These are phyloP conservation scores for Paraleonurus japonicus DNA, from an alignment of 257 asterid species.

Conservation along the genomic window DNA sequence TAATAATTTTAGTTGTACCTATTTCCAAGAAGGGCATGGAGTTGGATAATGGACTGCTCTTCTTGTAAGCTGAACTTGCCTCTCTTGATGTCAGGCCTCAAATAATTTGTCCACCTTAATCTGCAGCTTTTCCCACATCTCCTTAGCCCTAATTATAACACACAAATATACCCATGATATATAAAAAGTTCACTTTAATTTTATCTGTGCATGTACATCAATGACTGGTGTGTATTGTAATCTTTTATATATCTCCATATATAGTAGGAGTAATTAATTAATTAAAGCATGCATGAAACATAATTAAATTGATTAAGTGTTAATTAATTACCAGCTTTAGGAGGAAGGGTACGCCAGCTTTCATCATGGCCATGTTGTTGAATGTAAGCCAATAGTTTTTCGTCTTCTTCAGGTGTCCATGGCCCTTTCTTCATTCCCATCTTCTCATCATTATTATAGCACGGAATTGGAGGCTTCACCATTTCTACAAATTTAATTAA, in stretches of 20 bases:
- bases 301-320: too few species aligned
- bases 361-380: conserved; percentile 39
- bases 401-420: conserved; percentile 46
- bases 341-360: conserved; percentile 41
- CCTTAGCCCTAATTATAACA: not conserved
- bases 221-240: too few species aligned
- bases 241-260: too few species aligned
- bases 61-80: conserved; percentile 20
- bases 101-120: conserved; percentile 22
- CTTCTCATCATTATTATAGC: conserved; percentile 1
- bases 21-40: conserved; percentile 22
- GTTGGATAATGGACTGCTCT: conserved; percentile 17
- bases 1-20: not conserved
- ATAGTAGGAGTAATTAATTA: too few species aligned
- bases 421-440: conserved; percentile 41
- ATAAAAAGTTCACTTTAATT: too few species aligned
- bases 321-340: conserved; percentile 36
- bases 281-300: not conserved
- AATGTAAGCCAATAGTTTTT: conserved; percentile 32
- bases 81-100: conserved; percentile 24
- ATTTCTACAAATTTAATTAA: too few species aligned
- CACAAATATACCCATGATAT: too few species aligned
- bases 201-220: too few species aligned
- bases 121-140: conserved; percentile 27
- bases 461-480: conserved; percentile 28